Evolutionary conservation across 768 basidiomycete species (phyloP).

Genomic region (Mycena albidolilacea): DNA sequence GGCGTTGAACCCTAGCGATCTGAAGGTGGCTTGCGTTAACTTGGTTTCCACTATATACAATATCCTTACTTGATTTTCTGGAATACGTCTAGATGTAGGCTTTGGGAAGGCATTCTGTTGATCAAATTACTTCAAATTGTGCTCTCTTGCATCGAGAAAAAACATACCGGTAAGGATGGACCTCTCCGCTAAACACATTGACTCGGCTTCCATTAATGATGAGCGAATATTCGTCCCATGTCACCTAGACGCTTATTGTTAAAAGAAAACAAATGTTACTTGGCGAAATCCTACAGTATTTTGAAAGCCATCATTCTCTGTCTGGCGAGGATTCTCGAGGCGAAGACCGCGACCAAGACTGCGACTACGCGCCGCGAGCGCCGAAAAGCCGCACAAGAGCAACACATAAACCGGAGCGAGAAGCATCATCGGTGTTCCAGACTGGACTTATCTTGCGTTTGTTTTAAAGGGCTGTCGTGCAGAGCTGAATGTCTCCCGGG

Average conservation of each 20-base stretch:
- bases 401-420: conserved; percentile 14
- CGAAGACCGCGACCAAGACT: conserved; percentile 17
- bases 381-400: conserved; percentile 9
- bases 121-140: neutral
- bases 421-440: conserved; percentile 18
- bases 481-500: conserved; percentile 12
- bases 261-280: neutral
- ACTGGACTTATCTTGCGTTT: neutral
- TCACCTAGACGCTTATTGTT: conserved; percentile 47
- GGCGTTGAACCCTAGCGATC: conserved; percentile 60
- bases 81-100: conserved; percentile 59
- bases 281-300: conserved; percentile 47
- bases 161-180: conserved; percentile 58
- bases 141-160: neutral
- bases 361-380: conserved; percentile 8
- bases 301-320: conserved; percentile 48
- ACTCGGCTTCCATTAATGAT: conserved; percentile 59
- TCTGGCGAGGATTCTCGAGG: conserved; percentile 11
- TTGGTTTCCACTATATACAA: neutral
- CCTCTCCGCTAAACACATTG: conserved; percentile 59
- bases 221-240: conserved; percentile 62
- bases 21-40: conserved; percentile 28
- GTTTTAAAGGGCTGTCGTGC: conserved; percentile 25
- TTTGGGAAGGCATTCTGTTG: conserved; percentile 57
- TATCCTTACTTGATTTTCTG: conserved; percentile 58